These are phyloP conservation scores for Diplodia corticola DNA, from an alignment of 2,329 filamentous ascomycete genomes.

Conservation along the genomic window DNA sequence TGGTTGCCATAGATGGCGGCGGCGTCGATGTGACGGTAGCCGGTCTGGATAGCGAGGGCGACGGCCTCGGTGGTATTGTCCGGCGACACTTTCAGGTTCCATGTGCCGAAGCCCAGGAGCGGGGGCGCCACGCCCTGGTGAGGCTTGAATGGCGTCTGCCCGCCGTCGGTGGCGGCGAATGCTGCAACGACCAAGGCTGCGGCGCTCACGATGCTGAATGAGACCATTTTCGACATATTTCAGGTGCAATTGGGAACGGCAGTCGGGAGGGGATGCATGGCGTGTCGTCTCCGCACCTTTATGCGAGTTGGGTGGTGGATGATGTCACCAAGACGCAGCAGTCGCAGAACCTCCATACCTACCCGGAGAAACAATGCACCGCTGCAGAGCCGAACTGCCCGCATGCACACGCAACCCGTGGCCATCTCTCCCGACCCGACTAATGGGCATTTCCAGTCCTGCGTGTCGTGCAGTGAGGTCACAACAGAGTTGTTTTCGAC, in stretches of 20 bases:
- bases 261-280: not conserved
- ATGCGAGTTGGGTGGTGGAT: slow-evolving; percentile 1
- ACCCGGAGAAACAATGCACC: not conserved
- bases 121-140: slow-evolving; percentile 25
- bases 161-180: slow-evolving; percentile 1
- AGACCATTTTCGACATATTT: not conserved
- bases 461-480: not conserved
- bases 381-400: not conserved
- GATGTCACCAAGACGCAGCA: not conserved
- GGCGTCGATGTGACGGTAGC: slow-evolving; percentile 58
- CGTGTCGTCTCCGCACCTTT: slow-evolving; percentile 9
- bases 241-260: not conserved
- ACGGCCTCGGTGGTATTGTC: slow-evolving; percentile 40
- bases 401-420: not conserved
- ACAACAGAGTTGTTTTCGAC: not conserved
- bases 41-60: slow-evolving; percentile 45
- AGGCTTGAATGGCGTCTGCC: slow-evolving; percentile 15
- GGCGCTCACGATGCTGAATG: slow-evolving; percentile 6
- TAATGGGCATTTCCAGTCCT: too few species aligned
- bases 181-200: not conserved
- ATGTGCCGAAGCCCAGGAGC: slow-evolving; percentile 42
- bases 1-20: slow-evolving; percentile 48
- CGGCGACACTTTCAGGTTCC: slow-evolving; percentile 36
- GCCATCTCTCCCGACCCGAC: too few species aligned
- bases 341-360: not conserved